phyloP scores from a whole-genome alignment of 192 early-diverging fungal genomes.

The Mortierella hygrophila region DNA sequence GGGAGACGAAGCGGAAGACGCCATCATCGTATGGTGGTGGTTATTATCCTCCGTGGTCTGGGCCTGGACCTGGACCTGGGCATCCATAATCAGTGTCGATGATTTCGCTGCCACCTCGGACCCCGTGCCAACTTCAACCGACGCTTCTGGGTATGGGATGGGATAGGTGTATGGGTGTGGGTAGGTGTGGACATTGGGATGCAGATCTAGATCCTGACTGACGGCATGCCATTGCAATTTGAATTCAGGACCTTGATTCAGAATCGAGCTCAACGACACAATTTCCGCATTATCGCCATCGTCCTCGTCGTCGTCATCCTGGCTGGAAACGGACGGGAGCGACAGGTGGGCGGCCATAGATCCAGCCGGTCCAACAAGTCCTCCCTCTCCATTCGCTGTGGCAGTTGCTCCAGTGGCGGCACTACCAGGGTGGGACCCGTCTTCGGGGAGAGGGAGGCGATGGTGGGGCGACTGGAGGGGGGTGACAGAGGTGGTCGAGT shows the following conservation, averaged over 20 bases:
- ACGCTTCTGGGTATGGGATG: neutral
- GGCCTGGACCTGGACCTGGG: no score
- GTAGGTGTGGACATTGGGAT: constrained; percentile 5
- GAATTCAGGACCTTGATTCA: constrained; percentile 49
- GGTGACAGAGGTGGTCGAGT: constrained; percentile 29
- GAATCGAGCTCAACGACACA: constrained; percentile 45
- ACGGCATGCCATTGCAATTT: constrained; percentile 41
- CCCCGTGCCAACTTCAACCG: neutral
- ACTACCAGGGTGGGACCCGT: neutral
- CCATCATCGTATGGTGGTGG: neutral
- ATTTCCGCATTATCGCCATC: constrained; percentile 33
- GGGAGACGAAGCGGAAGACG: neutral
- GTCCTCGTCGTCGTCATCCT: constrained; percentile 13
- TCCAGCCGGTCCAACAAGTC: neutral
- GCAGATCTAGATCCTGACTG: constrained; percentile 22
- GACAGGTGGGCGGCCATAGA: neutral
- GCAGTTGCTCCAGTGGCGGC: neutral
- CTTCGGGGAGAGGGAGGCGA: constrained; percentile 10
- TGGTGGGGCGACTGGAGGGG: constrained; percentile 10
- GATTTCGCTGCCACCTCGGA: neutral
- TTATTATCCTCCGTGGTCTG: neutral
- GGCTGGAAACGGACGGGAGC: constrained; percentile 8
- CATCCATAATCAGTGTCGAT: neutral
- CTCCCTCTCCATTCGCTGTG: neutral
- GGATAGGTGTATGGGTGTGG: neutral